Evolutionary conservation across 192 early-diverging fungal species (phyloP).

Genomic region (Podochytrium sp.): DNA sequence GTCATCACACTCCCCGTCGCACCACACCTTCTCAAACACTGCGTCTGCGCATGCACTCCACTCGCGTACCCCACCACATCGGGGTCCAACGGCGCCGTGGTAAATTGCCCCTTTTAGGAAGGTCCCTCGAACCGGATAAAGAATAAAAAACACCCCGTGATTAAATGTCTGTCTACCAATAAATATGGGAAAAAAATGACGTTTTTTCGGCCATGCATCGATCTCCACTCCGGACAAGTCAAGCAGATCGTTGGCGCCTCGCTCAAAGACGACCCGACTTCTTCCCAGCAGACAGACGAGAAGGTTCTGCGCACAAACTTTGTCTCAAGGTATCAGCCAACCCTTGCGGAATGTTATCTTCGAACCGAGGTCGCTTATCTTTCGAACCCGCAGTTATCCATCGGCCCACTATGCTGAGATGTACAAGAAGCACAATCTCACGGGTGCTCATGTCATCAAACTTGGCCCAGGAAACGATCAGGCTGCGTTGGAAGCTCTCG

Average conservation of each 20-base stretch:
- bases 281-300: constrained; percentile 24
- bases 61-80: not conserved
- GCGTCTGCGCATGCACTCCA: not conserved
- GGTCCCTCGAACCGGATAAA: no score
- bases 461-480: constrained; percentile 86
- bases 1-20: not conserved
- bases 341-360: not conserved
- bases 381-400: constrained; percentile 55
- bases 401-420: constrained; percentile 82
- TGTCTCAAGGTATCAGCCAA: constrained; percentile 72
- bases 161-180: no score
- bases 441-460: constrained; percentile 94
- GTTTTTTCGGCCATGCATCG: constrained; percentile 95
- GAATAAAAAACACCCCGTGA: no score
- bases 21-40: constrained; percentile 29
- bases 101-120: not conserved
- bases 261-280: constrained; percentile 57
- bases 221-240: constrained; percentile 95
- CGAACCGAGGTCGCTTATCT: not conserved
- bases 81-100: not conserved
- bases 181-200: constrained; percentile 59
- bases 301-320: constrained; percentile 84
- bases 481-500: constrained; percentile 82
- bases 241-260: constrained; percentile 99
- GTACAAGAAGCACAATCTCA: constrained; percentile 72